phyloP scores from a whole-genome alignment of 176 grass and related monocot genomes.

The Eremochloa ophiuroides region DNA sequence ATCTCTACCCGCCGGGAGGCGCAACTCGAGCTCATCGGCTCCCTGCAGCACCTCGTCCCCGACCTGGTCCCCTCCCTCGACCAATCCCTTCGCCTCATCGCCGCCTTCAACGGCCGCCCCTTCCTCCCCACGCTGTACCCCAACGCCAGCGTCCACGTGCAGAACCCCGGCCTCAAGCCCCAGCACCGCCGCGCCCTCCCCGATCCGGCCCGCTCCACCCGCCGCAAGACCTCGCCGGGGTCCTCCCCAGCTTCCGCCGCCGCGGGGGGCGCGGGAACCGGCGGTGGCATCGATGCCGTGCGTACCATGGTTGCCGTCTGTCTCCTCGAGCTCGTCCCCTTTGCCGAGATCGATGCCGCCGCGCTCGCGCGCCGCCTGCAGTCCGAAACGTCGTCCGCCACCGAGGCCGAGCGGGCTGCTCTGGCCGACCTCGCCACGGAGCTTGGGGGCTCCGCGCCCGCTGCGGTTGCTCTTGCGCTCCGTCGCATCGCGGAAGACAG shows the following conservation, averaged over 20 bases:
- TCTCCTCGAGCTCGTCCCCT: conserved; percentile 82
- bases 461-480: conserved; percentile 71
- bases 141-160: conserved; percentile 26
- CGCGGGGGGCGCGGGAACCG: conserved; percentile 6
- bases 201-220: conserved; percentile 49
- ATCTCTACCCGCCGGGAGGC: conserved; percentile 58
- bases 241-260: conserved; percentile 29
- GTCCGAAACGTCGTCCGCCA: conserved; percentile 61
- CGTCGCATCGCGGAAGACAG: conserved; percentile 73
- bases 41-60: conserved; percentile 64
- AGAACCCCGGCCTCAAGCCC: conserved; percentile 42
- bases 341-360: conserved; percentile 78
- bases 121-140: conserved; percentile 64
- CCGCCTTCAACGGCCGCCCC: conserved; percentile 76
- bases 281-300: conserved; percentile 57
- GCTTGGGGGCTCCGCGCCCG: conserved; percentile 50
- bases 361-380: conserved; percentile 73
- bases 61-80: conserved; percentile 77
- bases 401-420: conserved; percentile 53
- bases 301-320: conserved; percentile 88
- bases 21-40: conserved; percentile 73
- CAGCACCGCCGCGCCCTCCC: conserved; percentile 43
- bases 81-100: conserved; percentile 70
- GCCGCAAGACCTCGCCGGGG: conserved; percentile 49
- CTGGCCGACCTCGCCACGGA: conserved; percentile 66